Base-by-base conservation (phyloP, 441 rosid genomes). In the Raphanus hybrid region DNA sequence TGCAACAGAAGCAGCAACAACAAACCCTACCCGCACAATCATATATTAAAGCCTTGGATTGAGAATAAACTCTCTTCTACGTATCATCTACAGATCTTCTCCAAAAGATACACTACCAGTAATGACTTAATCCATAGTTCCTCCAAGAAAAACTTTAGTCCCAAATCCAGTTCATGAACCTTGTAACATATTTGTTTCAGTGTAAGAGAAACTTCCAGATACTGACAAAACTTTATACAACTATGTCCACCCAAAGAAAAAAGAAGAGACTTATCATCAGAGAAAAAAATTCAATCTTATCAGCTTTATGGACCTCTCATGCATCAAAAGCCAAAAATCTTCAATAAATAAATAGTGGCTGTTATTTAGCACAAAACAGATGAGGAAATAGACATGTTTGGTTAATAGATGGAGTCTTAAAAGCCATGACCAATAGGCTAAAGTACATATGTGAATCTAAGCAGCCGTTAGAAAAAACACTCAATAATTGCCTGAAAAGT, bases 1-100 rank as follows among this genome's bases (percentile, higher is more conserved):
- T 88, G 99, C 98, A 90, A 91, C 68, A 15, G 99, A 91, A 86
- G 97, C 99, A 85, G 95, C 98, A 83, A 95, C 97, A 85, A 93
- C 79, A 78, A 95, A 87, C 82, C 97, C 92, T 79, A 91, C 77
- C 88, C 97, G 91, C 65, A 85, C 89, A 84, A 95, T 82, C 99
- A 95, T 95, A 93, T 82, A 84, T 90, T 88, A 77, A 70, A 50
- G 64, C 79, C 80, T 79, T 74, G 83, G 80, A 48, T 58, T 69
- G 16, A 52, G 75, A 79, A 41, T 82, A 79, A 83, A 50, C 64
- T 80, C 81, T 71, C 81, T 79, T 78, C 79, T 78, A 83, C 86
- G 81, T 73, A 77, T 84, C 89, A 80, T 84, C 74, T 80, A 83
- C 57, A 61, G 80, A 62, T 57, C 78, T 82, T 52, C 71, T 64